Conservation (phyloP, 495 filamentous ascomycete species). For the Aspergillus mulundensis region DNA sequence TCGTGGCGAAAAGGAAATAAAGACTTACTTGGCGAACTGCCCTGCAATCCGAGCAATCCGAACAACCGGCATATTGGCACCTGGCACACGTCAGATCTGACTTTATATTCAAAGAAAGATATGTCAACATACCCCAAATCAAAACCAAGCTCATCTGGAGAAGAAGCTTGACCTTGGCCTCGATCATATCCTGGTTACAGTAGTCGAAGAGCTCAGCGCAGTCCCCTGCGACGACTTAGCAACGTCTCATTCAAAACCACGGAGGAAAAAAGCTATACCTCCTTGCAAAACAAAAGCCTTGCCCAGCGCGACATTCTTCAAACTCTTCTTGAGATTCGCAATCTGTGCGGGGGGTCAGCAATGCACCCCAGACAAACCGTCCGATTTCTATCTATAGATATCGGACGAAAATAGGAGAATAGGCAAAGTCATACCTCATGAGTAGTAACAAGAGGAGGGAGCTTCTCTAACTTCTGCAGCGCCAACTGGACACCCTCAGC, state of each 20-base stretch:
- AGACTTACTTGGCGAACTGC: slow-evolving; percentile 76
- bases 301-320: slow-evolving; percentile 83
- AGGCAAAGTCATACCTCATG: slow-evolving; percentile 48
- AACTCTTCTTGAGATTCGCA: slow-evolving; percentile 63
- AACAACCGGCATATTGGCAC: slow-evolving; percentile 85
- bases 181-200: slow-evolving; percentile 82
- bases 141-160: slow-evolving; percentile 94
- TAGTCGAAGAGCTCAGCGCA: slow-evolving; percentile 98
- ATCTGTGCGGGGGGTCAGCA: slow-evolving; percentile 48
- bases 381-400: too few species aligned
- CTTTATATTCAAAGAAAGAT: neutral
- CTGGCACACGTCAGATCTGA: slow-evolving; percentile 19
- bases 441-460: slow-evolving; percentile 89
- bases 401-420: neutral
- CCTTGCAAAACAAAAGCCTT: slow-evolving; percentile 95
- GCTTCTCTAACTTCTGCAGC: slow-evolving; percentile 62
- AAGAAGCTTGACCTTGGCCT: slow-evolving; percentile 92
- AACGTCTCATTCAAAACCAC: neutral
- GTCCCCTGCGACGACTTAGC: slow-evolving; percentile 50
- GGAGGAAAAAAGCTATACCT: slow-evolving; percentile 36
- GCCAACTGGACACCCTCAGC: slow-evolving; percentile 57
- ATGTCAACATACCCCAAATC: slow-evolving; percentile 62
- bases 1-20: neutral
- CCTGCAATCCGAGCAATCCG: slow-evolving; percentile 94
- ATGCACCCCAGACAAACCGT: neutral